Evolutionary conservation across 768 basidiomycete species (phyloP).

Genomic region (Paxillus rubicundulus): DNA sequence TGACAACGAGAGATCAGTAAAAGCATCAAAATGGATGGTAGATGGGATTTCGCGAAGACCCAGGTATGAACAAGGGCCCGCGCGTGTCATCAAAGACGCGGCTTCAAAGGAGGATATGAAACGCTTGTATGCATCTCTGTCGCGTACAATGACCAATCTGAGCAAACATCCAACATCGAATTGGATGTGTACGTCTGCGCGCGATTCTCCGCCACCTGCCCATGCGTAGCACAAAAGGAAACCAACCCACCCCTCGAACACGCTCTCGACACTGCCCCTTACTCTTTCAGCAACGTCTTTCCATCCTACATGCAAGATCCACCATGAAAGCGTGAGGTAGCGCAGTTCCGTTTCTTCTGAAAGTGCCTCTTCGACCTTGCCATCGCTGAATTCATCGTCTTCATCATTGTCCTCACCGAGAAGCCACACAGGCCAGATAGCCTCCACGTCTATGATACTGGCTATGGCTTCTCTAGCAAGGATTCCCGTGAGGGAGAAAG

Average conservation of each 20-base stretch:
- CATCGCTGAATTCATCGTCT: constrained; percentile 26
- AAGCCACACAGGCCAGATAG: constrained; percentile 22
- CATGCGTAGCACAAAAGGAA: background rate
- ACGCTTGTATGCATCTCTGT: background rate
- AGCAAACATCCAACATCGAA: background rate
- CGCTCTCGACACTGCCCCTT: constrained; percentile 70
- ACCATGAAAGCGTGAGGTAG: constrained; percentile 89
- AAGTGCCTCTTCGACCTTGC: constrained; percentile 36
- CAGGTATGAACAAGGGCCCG: too few species aligned
- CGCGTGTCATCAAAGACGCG: background rate
- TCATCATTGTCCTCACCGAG: constrained; percentile 24
- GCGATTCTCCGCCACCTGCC: background rate
- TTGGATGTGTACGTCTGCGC: background rate
- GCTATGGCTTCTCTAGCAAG: constrained; percentile 25
- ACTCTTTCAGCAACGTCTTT: constrained; percentile 77
- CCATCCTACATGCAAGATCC: constrained; percentile 92
- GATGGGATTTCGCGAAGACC: too few species aligned
- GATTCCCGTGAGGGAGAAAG: constrained; percentile 23
- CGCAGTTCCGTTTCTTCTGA: constrained; percentile 71
- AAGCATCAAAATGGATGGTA: background rate
- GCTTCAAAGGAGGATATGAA: background rate
- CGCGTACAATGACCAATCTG: background rate
- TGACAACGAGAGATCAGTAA: constrained; percentile 31
- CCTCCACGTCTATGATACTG: constrained; percentile 25
- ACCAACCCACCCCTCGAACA: constrained; percentile 73